Percentiles rank a stretch among this genome's conserved stretches.
These are phyloP conservation scores for Solanum dulcamara DNA, from an alignment of 257 asterid genomes.

Conservation along the genomic window DNA sequence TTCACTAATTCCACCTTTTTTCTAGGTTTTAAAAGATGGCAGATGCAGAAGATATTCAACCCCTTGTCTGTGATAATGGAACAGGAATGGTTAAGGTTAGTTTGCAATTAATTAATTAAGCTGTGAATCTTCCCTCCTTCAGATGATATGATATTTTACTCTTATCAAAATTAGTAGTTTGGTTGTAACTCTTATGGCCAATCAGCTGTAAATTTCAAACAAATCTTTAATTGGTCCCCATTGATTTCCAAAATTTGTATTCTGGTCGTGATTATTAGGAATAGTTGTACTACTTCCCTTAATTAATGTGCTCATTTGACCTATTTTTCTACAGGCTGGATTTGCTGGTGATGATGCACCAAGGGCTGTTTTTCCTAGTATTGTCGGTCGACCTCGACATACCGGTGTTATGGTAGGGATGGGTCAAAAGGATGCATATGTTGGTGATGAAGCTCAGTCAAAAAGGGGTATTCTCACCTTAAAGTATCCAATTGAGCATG, in stretches of 20 bases:
- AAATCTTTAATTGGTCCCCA: background rate
- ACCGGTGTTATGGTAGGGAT: conserved; percentile 30
- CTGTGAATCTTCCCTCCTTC: background rate
- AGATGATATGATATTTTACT: background rate
- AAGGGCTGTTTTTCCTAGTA: conserved; percentile 35
- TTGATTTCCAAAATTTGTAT: background rate
- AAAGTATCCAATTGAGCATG: conserved; percentile 39
- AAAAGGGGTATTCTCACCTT: conserved; percentile 26
- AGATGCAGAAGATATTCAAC: conserved; percentile 23
- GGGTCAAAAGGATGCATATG: conserved; percentile 28
- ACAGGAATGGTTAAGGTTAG: conserved; percentile 36
- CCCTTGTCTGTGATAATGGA: conserved; percentile 29
- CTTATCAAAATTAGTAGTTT: background rate
- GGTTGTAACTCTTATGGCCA: background rate
- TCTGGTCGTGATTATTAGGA: background rate
- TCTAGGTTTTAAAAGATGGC: conserved; percentile 12
- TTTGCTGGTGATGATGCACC: conserved; percentile 45
- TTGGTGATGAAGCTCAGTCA: conserved; percentile 34
- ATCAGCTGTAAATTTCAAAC: background rate
- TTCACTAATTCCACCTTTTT: background rate
- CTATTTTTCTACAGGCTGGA: conserved; percentile 21
- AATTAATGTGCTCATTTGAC: background rate
- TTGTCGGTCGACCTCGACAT: conserved; percentile 28
- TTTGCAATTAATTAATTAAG: background rate
- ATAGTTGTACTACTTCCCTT: background rate